Percentiles rank a stretch among this genome's conserved stretches.
Evolutionary conservation across 129 eudicot species (phyloP).

Genomic region (Tagetes patula): DNA sequence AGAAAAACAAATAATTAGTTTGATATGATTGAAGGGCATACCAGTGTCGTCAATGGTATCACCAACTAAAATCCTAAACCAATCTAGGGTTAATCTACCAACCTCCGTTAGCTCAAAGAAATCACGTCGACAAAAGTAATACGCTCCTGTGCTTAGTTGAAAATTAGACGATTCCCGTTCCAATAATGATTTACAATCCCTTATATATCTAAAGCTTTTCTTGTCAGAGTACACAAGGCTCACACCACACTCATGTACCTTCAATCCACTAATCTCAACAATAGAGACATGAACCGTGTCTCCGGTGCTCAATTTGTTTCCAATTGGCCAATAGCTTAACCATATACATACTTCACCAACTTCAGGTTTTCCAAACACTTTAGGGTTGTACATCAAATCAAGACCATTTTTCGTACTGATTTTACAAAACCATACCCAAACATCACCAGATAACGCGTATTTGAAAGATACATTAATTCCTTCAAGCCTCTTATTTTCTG

Average conservation of each 20-base stretch:
- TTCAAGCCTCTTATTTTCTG: not conserved
- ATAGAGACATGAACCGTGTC: conserved; percentile 28
- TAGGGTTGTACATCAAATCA: conserved; percentile 28
- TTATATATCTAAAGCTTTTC: not conserved
- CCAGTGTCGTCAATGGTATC: conserved; percentile 21
- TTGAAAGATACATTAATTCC: conserved; percentile 13
- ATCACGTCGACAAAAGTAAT: conserved; percentile 29
- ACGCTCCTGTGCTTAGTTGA: conserved; percentile 6
- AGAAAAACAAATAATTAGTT: not conserved
- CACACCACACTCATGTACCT: conserved; percentile 25
- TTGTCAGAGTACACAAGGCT: conserved; percentile 30
- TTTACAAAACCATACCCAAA: conserved; percentile 1
- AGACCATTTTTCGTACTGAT: not conserved
- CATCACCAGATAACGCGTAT: not conserved
- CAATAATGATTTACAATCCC: not conserved
- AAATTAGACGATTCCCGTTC: conserved; percentile 3
- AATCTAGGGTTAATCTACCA: conserved; percentile 3
- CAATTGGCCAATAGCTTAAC: conserved; percentile 40
- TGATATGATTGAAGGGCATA: not conserved
- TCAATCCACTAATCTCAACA: conserved; percentile 1
- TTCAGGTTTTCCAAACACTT: conserved; percentile 26
- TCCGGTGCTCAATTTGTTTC: not conserved
- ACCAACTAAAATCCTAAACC: conserved; percentile 22
- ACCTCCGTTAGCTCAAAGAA: conserved; percentile 15
- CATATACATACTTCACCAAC: not conserved